Percentiles rank a stretch among this genome's conserved stretches.
These are phyloP conservation scores for Magnaporthiopsis rhizophila DNA, from an alignment of 2,329 filamentous ascomycete species.

Conservation along the genomic window DNA sequence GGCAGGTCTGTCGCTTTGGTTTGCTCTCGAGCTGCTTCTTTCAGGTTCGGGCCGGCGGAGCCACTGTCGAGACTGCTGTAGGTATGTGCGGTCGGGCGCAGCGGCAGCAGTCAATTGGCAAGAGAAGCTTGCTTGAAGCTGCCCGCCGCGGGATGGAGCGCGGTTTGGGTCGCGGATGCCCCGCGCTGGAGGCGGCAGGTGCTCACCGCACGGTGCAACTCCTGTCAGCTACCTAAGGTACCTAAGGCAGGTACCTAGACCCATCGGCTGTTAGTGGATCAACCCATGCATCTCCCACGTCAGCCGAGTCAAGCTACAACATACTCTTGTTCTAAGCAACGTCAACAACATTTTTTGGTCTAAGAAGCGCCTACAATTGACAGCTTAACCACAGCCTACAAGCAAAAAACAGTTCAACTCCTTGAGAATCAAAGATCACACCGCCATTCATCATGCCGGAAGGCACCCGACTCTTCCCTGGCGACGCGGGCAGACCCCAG, in stretches of 20 bases:
- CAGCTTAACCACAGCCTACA: too few relatives aligned
- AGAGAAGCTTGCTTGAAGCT: neutral
- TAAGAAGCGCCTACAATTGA: too few relatives aligned
- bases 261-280: neutral
- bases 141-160: neutral
- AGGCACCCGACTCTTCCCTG: too few relatives aligned
- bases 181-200: neutral
- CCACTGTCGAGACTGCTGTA: neutral
- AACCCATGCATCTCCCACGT: too few relatives aligned
- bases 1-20: neutral
- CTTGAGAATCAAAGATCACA: too few relatives aligned
- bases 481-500: too few relatives aligned
- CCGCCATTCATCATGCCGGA: too few relatives aligned
- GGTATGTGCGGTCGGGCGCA: neutral
- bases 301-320: too few relatives aligned
- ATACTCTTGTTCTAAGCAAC: too few relatives aligned
- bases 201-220: neutral
- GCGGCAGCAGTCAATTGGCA: neutral
- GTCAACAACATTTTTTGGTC: too few relatives aligned
- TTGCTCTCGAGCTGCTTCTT: neutral
- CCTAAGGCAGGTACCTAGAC: neutral
- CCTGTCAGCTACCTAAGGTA: too few relatives aligned
- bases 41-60: neutral
- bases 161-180: neutral
- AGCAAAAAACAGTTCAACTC: too few relatives aligned